Percentiles rank a stretch among this genome's conserved stretches.
These are phyloP conservation scores for Alternaria arbusti DNA, from an alignment of 2,329 filamentous ascomycete species.

Conservation along the genomic window DNA sequence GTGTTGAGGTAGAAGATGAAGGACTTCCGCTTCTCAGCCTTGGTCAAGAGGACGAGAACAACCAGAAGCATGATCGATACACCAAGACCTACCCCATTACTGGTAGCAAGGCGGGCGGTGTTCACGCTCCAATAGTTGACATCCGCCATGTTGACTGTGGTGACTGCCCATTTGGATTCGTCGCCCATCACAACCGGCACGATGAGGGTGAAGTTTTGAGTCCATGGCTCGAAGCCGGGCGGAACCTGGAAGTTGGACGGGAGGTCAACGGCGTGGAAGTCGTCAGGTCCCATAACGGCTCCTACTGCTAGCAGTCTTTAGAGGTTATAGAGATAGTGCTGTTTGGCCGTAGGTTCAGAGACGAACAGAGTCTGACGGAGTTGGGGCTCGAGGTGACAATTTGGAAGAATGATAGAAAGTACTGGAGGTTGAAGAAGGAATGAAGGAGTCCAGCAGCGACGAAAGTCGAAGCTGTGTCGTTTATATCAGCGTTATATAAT, in stretches of 20 bases:
- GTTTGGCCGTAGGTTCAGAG: not conserved
- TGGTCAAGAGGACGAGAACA: slow-evolving; percentile 71
- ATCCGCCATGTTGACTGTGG: slow-evolving; percentile 51
- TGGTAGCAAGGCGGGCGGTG: slow-evolving; percentile 61
- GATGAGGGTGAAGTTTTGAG: slow-evolving; percentile 59
- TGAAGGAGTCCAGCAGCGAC: not conserved
- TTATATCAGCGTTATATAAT: slow-evolving; percentile 3
- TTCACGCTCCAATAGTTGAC: slow-evolving; percentile 57
- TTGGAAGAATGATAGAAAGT: not conserved
- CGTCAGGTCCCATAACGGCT: slow-evolving; percentile 14
- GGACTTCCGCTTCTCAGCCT: slow-evolving; percentile 67
- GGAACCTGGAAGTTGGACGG: slow-evolving; percentile 17
- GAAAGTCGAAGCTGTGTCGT: not conserved
- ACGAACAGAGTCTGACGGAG: not conserved
- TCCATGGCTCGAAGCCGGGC: slow-evolving; percentile 57
- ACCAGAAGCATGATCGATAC: slow-evolving; percentile 69
- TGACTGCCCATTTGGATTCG: slow-evolving; percentile 16
- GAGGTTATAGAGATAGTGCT: not conserved
- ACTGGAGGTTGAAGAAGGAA: slow-evolving; percentile 4
- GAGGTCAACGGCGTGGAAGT: not conserved
- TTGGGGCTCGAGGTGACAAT: not conserved
- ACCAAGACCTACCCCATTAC: slow-evolving; percentile 74
- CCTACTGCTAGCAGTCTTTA: not conserved
- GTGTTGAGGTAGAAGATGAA: slow-evolving; percentile 71
- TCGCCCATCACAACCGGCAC: slow-evolving; percentile 48